Evolutionary conservation across 805 yeast species (phyloP).

Genomic region (Barnettozyma californica): DNA sequence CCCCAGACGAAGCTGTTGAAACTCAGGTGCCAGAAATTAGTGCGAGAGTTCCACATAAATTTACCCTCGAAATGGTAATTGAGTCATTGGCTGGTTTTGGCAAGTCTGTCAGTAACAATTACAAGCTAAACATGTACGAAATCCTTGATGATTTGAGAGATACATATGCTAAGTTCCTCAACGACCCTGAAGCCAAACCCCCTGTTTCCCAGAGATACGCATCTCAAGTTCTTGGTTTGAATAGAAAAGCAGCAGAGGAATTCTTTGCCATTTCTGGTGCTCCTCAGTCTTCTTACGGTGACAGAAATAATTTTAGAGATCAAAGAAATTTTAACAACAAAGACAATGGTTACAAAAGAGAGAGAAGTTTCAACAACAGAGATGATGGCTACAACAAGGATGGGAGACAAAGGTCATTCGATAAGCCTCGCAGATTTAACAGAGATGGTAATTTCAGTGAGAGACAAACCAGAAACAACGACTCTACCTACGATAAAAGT

Average conservation of each 20-base stretch:
- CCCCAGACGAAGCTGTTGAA: constrained; percentile 32
- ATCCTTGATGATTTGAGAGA: constrained; percentile 30
- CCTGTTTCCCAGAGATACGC: constrained; percentile 19
- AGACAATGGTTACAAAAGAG: not conserved
- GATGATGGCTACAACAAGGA: constrained; percentile 6
- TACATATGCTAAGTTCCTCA: constrained; percentile 24
- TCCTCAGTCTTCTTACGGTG: not conserved
- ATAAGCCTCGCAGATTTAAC: not conserved
- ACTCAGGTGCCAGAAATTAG: constrained; percentile 26
- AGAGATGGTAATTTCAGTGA: not conserved
- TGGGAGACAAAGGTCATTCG: constrained; percentile 1
- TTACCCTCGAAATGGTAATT: constrained; percentile 27
- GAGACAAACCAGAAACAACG: not conserved
- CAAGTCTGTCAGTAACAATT: constrained; percentile 29
- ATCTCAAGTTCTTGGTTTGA: constrained; percentile 18
- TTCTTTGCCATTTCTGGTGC: constrained; percentile 16
- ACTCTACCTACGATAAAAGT: constrained; percentile 1
- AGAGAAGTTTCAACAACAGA: not conserved
- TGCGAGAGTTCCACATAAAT: constrained; percentile 22
- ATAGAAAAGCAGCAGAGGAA: constrained; percentile 16
- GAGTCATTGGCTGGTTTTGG: constrained; percentile 33
- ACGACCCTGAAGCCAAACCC: constrained; percentile 17
- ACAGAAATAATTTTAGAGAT: not conserved
- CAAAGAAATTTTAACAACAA: constrained; percentile 1
- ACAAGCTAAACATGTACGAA: constrained; percentile 28